A percentile compares a stretch with the other conserved stretches of the same genome.
phyloP scores from a whole-genome alignment of 805 yeast genomes.

The Ogataea parapolymorpha region DNA sequence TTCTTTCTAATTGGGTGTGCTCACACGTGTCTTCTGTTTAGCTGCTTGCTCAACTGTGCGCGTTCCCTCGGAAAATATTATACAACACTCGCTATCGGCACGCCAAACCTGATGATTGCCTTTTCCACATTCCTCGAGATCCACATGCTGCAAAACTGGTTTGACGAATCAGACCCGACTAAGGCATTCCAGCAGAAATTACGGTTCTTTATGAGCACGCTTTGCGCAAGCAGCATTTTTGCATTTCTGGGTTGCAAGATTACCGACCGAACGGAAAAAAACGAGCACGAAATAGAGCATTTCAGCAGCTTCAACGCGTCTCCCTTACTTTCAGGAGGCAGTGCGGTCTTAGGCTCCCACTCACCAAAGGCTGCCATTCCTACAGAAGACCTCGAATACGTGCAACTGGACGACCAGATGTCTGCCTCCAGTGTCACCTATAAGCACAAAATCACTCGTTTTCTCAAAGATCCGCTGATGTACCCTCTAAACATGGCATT shows the following conservation, averaged over 20 bases:
- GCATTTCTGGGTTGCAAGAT: conserved; percentile 30
- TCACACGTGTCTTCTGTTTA: conserved; percentile 64
- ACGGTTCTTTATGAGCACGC: conserved; percentile 21
- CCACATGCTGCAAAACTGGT: conserved; percentile 20
- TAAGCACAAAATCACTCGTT: conserved; percentile 12
- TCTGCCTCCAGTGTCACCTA: conserved; percentile 14
- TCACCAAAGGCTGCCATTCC: conserved; percentile 26
- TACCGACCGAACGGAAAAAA: conserved; percentile 26
- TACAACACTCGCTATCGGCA: conserved; percentile 77
- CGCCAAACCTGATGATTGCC: conserved; percentile 55
- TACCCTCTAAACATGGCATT: conserved; percentile 64
- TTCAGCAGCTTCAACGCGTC: conserved; percentile 33
- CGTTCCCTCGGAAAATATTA: conserved; percentile 62
- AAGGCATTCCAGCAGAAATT: conserved; percentile 22
- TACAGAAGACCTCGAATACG: conserved; percentile 23
- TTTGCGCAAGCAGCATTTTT: conserved; percentile 17
- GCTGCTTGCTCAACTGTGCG: conserved; percentile 74
- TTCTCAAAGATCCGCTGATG: conserved; percentile 48
- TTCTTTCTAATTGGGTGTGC: conserved; percentile 67
- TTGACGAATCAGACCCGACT: conserved; percentile 16
- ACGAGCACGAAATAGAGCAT: conserved; percentile 22
- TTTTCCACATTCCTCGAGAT: conserved; percentile 32
- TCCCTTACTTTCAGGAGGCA: conserved; percentile 34
- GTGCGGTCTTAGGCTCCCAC: conserved; percentile 30
- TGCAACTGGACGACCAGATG: conserved; percentile 27